Conservation (phyloP, 2,329 filamentous ascomycete genomes). For the Arthrinium puccinioides region DNA sequence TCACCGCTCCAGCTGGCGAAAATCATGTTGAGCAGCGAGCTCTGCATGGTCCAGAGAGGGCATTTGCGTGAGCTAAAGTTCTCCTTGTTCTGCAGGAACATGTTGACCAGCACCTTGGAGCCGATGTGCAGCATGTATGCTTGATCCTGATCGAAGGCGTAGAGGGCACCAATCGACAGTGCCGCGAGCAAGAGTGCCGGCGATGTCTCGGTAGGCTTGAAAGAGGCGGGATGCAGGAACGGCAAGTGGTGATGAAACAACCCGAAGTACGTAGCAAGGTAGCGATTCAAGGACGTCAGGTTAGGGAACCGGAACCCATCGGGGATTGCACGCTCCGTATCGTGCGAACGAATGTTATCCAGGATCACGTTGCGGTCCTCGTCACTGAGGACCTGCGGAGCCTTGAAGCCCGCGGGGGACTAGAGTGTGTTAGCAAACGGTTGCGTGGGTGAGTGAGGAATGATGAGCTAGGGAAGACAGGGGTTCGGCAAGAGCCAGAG, state of each 20-base stretch:
- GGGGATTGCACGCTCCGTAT: slow-evolving; percentile 74
- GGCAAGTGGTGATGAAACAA: slow-evolving; percentile 95
- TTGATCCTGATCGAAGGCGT: slow-evolving; percentile 94
- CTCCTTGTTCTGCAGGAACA: slow-evolving; percentile 96
- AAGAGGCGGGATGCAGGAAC: slow-evolving; percentile 89
- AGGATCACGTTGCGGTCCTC: slow-evolving; percentile 80
- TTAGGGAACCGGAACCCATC: slow-evolving; percentile 86
- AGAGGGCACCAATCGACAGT: slow-evolving; percentile 89
- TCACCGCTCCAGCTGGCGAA: slow-evolving; percentile 99
- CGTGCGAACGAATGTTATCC: slow-evolving; percentile 75
- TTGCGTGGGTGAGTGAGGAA: slow-evolving; percentile 33
- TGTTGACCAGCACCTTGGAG: slow-evolving; percentile 93
- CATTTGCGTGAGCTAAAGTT: slow-evolving; percentile 98
- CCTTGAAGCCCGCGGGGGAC: slow-evolving; percentile 59
- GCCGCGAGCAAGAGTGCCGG: slow-evolving; percentile 82
- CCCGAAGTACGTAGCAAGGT: slow-evolving; percentile 92
- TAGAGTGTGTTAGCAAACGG: slow-evolving; percentile 63
- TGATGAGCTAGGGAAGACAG: background rate
- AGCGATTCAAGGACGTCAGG: slow-evolving; percentile 76
- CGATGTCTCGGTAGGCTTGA: slow-evolving; percentile 71
- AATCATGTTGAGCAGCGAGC: slow-evolving; percentile 94
- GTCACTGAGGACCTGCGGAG: slow-evolving; percentile 76
- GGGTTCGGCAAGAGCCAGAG: slow-evolving; percentile 1
- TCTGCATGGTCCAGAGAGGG: slow-evolving; percentile 97
- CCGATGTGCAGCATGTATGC: slow-evolving; percentile 97